Percentiles rank a stretch among this genome's conserved stretches.
These are phyloP conservation scores for Rosa multiflora DNA, from an alignment of 306 rosid species.

Conservation along the genomic window DNA sequence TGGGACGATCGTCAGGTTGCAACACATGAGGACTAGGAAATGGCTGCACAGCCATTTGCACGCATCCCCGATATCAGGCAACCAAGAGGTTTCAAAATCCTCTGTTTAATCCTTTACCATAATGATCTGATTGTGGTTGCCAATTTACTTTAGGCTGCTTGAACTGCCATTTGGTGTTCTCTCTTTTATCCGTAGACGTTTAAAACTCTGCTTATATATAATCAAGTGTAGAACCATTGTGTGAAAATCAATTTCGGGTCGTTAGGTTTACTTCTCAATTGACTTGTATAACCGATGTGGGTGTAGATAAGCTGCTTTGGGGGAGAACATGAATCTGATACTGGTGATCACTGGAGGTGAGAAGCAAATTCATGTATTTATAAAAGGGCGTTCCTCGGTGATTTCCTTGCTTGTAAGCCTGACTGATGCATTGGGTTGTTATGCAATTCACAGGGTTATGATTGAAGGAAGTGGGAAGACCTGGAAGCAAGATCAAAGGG, in stretches of 20 bases:
- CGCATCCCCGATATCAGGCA: slow-evolving; percentile 90
- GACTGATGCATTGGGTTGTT: slow-evolving; percentile 28
- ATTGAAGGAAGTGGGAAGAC: slow-evolving; percentile 93
- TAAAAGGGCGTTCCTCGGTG: background rate
- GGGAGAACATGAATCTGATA: slow-evolving; percentile 72
- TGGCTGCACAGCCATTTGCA: slow-evolving; percentile 99
- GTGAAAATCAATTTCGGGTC: background rate
- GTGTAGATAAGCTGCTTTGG: slow-evolving; percentile 93
- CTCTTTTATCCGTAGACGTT: too few relatives aligned
- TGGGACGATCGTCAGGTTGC: slow-evolving; percentile 84
- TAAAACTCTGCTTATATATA: too few relatives aligned
- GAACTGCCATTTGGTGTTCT: background rate
- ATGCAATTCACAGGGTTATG: slow-evolving; percentile 44
- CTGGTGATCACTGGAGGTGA: slow-evolving; percentile 94
- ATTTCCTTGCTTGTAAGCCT: slow-evolving; percentile 13
- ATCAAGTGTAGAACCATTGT: background rate
- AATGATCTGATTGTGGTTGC: background rate
- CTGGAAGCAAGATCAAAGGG: slow-evolving; percentile 94
- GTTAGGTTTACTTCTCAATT: background rate
- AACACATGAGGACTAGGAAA: slow-evolving; percentile 96
- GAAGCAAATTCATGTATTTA: slow-evolving; percentile 4
- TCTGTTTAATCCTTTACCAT: background rate
- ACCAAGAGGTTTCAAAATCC: slow-evolving; percentile 63
- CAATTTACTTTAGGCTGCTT: background rate
- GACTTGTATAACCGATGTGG: slow-evolving; percentile 13